Evolutionary conservation across 2,329 filamentous ascomycete species (phyloP).

Genomic region (Epichloe elymi): DNA sequence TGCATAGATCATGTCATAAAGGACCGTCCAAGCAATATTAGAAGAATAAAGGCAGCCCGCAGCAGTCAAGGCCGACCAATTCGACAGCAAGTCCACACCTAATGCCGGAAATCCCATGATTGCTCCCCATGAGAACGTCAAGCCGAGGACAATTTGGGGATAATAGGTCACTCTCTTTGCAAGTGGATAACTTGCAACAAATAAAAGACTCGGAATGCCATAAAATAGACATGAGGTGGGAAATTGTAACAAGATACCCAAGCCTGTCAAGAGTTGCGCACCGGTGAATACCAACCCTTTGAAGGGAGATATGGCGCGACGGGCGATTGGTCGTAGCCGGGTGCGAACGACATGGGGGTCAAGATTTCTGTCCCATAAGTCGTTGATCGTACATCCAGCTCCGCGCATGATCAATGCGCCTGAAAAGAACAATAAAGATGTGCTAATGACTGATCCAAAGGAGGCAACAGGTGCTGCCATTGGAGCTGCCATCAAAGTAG

Average conservation of each 20-base stretch:
- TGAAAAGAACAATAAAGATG: conserved; percentile 55
- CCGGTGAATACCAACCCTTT: conserved; percentile 64
- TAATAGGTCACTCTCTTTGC: conserved; percentile 82
- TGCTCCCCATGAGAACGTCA: conserved; percentile 83
- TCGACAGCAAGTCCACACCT: conserved; percentile 58
- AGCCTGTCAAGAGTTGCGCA: conserved; percentile 57
- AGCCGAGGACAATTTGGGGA: conserved; percentile 68
- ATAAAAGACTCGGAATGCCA: conserved; percentile 57
- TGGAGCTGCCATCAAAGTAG: conserved; percentile 66
- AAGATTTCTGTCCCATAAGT: conserved; percentile 79
- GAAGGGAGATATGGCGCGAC: conserved; percentile 60
- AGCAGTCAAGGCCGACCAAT: conserved; percentile 47
- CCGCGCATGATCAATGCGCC: conserved; percentile 78
- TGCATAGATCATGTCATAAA: conserved; percentile 90
- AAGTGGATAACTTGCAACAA: conserved; percentile 67
- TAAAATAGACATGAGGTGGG: conserved; percentile 63
- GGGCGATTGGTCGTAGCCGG: conserved; percentile 65
- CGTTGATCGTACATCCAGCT: conserved; percentile 79
- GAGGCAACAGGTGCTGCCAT: conserved; percentile 48
- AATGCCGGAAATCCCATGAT: conserved; percentile 80
- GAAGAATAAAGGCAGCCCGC: conserved; percentile 61
- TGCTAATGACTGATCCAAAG: conserved; percentile 49
- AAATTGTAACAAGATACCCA: conserved; percentile 65
- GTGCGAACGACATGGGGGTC: conserved; percentile 70
- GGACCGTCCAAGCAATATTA: conserved; percentile 73